Percentiles rank a stretch among this genome's conserved stretches.
phyloP scores from a whole-genome alignment of 306 rosid genomes.

The Trifolium fragiferum region DNA sequence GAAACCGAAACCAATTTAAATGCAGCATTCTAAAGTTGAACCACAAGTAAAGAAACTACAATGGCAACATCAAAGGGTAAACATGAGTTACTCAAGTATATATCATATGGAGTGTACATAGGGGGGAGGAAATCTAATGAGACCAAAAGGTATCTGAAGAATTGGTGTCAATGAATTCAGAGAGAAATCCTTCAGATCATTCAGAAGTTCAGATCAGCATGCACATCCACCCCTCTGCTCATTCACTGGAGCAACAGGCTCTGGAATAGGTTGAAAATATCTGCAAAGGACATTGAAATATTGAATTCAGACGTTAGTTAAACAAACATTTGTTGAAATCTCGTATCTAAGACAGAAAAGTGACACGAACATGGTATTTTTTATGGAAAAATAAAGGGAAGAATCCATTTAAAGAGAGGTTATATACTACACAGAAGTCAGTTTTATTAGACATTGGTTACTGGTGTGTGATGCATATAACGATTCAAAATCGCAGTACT shows the following conservation, averaged over 20 bases:
- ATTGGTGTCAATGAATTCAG: constrained; percentile 16
- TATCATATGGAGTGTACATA: constrained; percentile 42
- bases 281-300: constrained; percentile 49
- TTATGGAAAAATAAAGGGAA: not conserved
- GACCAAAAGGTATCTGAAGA: constrained; percentile 48
- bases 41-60: constrained; percentile 32
- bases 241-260: constrained; percentile 60
- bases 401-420: no score
- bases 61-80: not conserved
- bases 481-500: not conserved
- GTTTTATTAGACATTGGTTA: no score
- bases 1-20: constrained; percentile 45
- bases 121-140: constrained; percentile 13
- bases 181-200: not conserved
- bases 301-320: not conserved
- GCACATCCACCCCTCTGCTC: constrained; percentile 92
- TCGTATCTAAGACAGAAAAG: not conserved
- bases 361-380: not conserved
- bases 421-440: not conserved
- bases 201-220: constrained; percentile 54
- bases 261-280: constrained; percentile 90
- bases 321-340: not conserved
- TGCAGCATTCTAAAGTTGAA: constrained; percentile 27
- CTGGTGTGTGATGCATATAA: not conserved
- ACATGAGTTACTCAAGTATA: constrained; percentile 35